These are phyloP conservation scores for Apiospora hydei DNA, from an alignment of 2,329 filamentous ascomycete genomes.

Conservation along the genomic window DNA sequence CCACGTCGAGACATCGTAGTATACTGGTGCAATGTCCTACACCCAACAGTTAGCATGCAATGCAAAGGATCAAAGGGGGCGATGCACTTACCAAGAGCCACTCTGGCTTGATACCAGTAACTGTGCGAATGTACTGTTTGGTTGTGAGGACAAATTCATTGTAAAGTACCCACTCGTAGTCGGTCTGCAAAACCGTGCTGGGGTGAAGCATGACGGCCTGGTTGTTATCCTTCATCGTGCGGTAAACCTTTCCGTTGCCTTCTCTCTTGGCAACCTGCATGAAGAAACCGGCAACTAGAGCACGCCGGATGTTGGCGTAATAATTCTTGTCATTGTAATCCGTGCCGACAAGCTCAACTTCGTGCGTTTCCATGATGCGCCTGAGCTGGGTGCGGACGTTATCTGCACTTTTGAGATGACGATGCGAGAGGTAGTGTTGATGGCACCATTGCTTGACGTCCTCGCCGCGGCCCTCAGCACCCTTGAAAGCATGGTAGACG, in stretches of 20 bases:
- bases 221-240: conserved; percentile 95
- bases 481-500: conserved; percentile 97
- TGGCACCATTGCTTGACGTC: conserved; percentile 94
- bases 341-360: conserved; percentile 85
- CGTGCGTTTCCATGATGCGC: conserved; percentile 95
- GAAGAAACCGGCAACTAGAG: conserved; percentile 94
- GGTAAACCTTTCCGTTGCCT: conserved; percentile 85
- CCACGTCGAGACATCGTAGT: conserved; percentile 88
- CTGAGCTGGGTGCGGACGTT: conserved; percentile 91
- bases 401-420: conserved; percentile 89
- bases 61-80: not conserved
- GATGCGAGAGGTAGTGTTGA: conserved; percentile 91
- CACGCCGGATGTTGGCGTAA: conserved; percentile 95
- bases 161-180: conserved; percentile 97
- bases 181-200: conserved; percentile 85
- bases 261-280: conserved; percentile 99
- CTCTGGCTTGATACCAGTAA: conserved; percentile 90
- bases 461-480: conserved; percentile 66
- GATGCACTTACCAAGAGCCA: conserved; percentile 79
- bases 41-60: conserved; percentile 11
- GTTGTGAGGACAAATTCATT: conserved; percentile 98
- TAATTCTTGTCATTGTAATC: conserved; percentile 96
- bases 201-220: conserved; percentile 94
- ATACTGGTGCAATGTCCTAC: conserved; percentile 89
- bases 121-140: conserved; percentile 97